Percentiles rank a stretch among this genome's conserved stretches.
phyloP scores from a whole-genome alignment of 1,284 basidiomycete genomes.

The Phellinidium pouzarii region DNA sequence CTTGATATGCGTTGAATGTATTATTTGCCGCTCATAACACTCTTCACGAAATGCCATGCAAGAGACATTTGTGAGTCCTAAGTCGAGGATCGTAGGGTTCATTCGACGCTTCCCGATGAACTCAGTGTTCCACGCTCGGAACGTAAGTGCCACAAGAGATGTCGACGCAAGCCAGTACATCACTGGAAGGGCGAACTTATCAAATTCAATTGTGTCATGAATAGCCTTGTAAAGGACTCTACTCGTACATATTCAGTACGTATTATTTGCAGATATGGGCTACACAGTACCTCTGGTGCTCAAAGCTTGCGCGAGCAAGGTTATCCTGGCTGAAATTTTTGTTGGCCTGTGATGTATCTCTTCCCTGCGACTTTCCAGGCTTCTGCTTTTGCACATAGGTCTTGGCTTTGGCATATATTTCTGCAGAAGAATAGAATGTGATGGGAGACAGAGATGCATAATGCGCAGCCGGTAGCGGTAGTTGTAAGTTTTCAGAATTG shows the following conservation, averaged over 20 bases:
- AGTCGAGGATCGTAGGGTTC: slow-evolving; percentile 28
- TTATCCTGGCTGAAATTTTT: slow-evolving; percentile 22
- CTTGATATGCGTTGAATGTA: slow-evolving; percentile 23
- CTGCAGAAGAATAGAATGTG: slow-evolving; percentile 22
- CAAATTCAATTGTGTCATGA: slow-evolving; percentile 16
- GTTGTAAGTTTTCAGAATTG: neutral
- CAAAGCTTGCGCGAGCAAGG: slow-evolving; percentile 26
- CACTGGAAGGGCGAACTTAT: slow-evolving; percentile 22
- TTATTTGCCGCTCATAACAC: slow-evolving; percentile 14
- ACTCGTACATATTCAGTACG: neutral
- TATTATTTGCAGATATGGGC: neutral
- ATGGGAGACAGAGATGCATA: slow-evolving; percentile 32
- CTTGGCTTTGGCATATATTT: slow-evolving; percentile 26
- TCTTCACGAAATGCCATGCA: slow-evolving; percentile 20
- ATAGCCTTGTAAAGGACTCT: slow-evolving; percentile 17
- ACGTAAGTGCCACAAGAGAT: slow-evolving; percentile 26
- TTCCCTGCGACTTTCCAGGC: slow-evolving; percentile 21
- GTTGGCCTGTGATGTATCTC: slow-evolving; percentile 28
- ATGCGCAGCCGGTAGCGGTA: slow-evolving; percentile 16
- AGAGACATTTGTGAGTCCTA: slow-evolving; percentile 28
- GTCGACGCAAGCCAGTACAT: slow-evolving; percentile 22
- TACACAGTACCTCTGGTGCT: slow-evolving; percentile 29
- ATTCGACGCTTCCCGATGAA: slow-evolving; percentile 20
- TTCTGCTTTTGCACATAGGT: slow-evolving; percentile 25
- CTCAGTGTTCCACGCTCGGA: slow-evolving; percentile 28